phyloP scores from a whole-genome alignment of 2,329 filamentous ascomycete species.

The Trematosphaeria pertusa region DNA sequence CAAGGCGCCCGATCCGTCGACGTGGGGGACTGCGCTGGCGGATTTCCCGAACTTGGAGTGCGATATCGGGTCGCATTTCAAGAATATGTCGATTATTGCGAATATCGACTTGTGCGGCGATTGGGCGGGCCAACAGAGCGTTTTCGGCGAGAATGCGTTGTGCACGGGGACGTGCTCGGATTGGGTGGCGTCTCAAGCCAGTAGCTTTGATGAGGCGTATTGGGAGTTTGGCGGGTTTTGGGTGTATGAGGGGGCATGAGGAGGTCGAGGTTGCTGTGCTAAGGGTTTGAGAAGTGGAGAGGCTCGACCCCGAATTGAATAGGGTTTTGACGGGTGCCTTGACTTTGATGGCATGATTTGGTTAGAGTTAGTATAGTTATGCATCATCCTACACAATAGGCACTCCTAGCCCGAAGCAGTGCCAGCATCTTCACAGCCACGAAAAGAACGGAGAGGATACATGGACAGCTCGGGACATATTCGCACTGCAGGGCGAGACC shows the following conservation, averaged over 20 bases:
- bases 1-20: constrained; percentile 20
- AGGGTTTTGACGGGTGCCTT: too few relatives aligned
- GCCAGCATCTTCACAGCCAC: too few relatives aligned
- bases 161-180: constrained; percentile 47
- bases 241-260: constrained; percentile 17
- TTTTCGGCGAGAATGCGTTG: constrained; percentile 46
- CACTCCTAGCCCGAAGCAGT: too few relatives aligned
- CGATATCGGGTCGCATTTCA: constrained; percentile 53
- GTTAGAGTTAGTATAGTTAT: too few relatives aligned
- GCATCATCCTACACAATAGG: too few relatives aligned
- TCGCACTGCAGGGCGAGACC: too few relatives aligned
- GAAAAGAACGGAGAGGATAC: too few relatives aligned
- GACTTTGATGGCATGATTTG: too few relatives aligned
- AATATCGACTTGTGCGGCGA: constrained; percentile 61
- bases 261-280: too few relatives aligned
- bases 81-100: constrained; percentile 44
- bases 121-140: constrained; percentile 57
- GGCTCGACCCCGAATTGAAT: too few relatives aligned
- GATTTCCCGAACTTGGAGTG: constrained; percentile 46
- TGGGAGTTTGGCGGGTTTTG: constrained; percentile 39
- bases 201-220: constrained; percentile 31
- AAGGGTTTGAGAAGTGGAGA: too few relatives aligned
- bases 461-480: too few relatives aligned
- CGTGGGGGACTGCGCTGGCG: constrained; percentile 31
- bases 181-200: constrained; percentile 24